Base-by-base conservation (phyloP, 108 stramenopile genomes). In the Pseudonitzschia multiseries region DNA sequence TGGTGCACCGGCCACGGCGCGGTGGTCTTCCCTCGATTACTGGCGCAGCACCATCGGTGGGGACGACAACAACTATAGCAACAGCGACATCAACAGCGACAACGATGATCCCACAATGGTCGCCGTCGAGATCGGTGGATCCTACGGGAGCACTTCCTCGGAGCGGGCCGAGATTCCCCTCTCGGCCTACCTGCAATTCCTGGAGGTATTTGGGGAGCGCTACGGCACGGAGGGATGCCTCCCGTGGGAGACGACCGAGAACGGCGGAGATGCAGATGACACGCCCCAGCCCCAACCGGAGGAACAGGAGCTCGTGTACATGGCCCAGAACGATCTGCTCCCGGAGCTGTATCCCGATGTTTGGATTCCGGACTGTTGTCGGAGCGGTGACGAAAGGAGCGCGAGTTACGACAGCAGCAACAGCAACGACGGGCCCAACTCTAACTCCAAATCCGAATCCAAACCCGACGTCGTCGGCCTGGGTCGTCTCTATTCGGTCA, bases 251-350 rank as follows among this genome's bases (percentile, higher is more conserved):
- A 2, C 8, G 0, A 40, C 41, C 46, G 68, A 43, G 6, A 20
- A 15, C 29, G 12, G 20, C 43, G n/a, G n/a, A n/a, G n/a, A n/a
- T 36, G 33, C 46, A 14, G 17, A 10, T 10, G 2, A 1, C 5
- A 36, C 54, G 54, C 54, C 13, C 22, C 17, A 56, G 1, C 68
- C 74, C 59, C 54, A 1, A 22, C 50, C 21, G 46, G 33, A 80
- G 8, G n/a, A n/a, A n/a, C n/a, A n/a, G 14, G 83, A 93, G 54
- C 64, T 91, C 8, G 80, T 88, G 1, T 93, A 93, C 68, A 81
- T 93, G 65, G 92, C 92, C 8, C 92, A 93, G 71, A 91, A 91
- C 74, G 92, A 90, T 61, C 56, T 93, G 4, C 78, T 79, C 40
- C 26, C 36, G 33, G 60, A 51, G 27, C 65, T 93, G 26, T 53